Base-by-base conservation (phyloP, 1,139 yeast species). In the Saccharomycopsis phalli region DNA sequence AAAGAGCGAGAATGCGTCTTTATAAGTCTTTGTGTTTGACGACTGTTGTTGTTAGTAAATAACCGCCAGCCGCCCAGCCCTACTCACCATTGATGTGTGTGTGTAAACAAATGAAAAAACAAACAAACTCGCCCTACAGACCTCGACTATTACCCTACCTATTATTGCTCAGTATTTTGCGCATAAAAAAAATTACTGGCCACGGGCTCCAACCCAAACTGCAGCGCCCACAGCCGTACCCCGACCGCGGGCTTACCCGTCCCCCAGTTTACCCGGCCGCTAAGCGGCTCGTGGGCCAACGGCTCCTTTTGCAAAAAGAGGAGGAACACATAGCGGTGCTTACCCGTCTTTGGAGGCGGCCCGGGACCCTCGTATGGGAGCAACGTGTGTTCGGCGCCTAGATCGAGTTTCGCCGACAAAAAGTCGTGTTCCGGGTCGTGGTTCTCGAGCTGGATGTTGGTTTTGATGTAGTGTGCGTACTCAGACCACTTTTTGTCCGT, bases 1-100 rank as follows among this genome's bases (percentile, higher is more conserved):
- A 60, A 91, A 93, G 42, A 93, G 77, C 25, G 97, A 94, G 63
- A 93, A 93, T 20, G 96, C 96, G 71, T 91, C 98, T 64, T 84
- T 87, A 67, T 86, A 84, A 37, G 93, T 81, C 60, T 82, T 83
- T 31, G 63, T 56, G 45, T 51, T 50, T 17, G 46, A 39, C 21
- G 47, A 45, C 47, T 45, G 34, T 11, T 3, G 26, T 70, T 23
- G 69, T 74, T 26, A n/a, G n/a, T n/a, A n/a, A n/a, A n/a, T n/a
- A n/a, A n/a, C n/a, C n/a, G n/a, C n/a, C n/a, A n/a, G n/a, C n/a
- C n/a, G n/a, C n/a, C n/a, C n/a, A n/a, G n/a, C n/a, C n/a, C n/a
- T n/a, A n/a, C n/a, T n/a, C n/a, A n/a, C n/a, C n/a, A n/a, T n/a
- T n/a, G n/a, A n/a, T n/a, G n/a, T n/a, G n/a, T n/a, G n/a, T n/a